Evolutionary conservation across 805 yeast species (phyloP).

Genomic region (Candida oleophila): DNA sequence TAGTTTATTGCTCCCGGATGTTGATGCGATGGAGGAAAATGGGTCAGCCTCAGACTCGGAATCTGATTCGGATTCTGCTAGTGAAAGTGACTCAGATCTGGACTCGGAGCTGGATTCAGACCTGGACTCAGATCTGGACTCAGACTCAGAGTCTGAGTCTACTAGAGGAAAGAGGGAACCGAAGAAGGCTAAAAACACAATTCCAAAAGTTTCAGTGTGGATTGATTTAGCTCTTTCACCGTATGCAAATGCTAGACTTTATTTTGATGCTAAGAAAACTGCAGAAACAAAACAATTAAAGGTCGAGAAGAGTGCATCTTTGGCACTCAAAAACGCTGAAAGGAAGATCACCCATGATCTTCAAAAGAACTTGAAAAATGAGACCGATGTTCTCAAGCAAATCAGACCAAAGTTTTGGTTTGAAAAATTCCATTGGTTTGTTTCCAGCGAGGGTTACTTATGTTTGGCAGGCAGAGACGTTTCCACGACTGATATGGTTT

Average conservation of each 20-base stretch:
- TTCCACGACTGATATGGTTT: conserved; percentile 75
- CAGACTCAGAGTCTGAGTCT: conserved; percentile 6
- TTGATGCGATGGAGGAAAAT: conserved; percentile 33
- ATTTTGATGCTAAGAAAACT: conserved; percentile 71
- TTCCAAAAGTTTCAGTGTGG: conserved; percentile 45
- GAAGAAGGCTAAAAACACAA: neutral
- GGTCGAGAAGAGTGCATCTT: conserved; percentile 72
- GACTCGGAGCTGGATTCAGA: conserved; percentile 16
- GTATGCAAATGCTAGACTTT: conserved; percentile 82
- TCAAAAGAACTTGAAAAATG: conserved; percentile 57
- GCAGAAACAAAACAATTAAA: conserved; percentile 78
- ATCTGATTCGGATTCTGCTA: conserved; percentile 10
- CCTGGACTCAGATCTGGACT: conserved; percentile 18
- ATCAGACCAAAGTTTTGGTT: conserved; percentile 82
- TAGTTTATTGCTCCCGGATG: conserved; percentile 52
- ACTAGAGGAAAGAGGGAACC: conserved; percentile 9
- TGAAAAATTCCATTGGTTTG: conserved; percentile 92
- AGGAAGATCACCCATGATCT: conserved; percentile 72
- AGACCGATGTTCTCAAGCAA: conserved; percentile 50
- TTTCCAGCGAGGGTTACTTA: conserved; percentile 85
- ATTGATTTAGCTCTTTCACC: conserved; percentile 75
- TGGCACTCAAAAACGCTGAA: conserved; percentile 83
- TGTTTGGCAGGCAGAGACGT: conserved; percentile 86
- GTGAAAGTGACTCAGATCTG: conserved; percentile 11
- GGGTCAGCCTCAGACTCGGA: conserved; percentile 16